These are phyloP conservation scores for Boletus pseudo-olivaceus DNA, from an alignment of 768 basidiomycete species.

Conservation along the genomic window DNA sequence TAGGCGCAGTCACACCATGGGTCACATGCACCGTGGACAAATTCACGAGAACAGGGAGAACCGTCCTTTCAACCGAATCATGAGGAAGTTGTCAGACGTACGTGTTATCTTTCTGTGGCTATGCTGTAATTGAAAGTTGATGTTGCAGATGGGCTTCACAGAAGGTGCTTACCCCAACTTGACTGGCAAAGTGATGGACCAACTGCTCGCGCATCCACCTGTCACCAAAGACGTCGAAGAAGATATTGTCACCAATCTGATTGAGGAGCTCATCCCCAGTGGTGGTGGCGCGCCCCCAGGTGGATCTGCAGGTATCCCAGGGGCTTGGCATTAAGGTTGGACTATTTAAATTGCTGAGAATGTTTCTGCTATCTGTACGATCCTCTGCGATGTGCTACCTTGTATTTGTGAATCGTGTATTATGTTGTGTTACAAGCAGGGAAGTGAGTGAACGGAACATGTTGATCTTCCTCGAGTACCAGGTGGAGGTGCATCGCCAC, in stretches of 20 bases:
- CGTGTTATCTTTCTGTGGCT: constrained; percentile 23
- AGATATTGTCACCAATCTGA: constrained; percentile 58
- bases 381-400: neutral
- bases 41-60: constrained; percentile 24
- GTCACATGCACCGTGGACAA: constrained; percentile 23
- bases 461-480: neutral
- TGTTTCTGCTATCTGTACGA: constrained; percentile 14
- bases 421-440: neutral
- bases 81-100: constrained; percentile 61
- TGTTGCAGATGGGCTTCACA: constrained; percentile 69
- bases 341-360: neutral
- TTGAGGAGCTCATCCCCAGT: constrained; percentile 54
- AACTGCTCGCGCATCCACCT: constrained; percentile 40
- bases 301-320: constrained; percentile 38
- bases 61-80: constrained; percentile 49
- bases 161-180: constrained; percentile 53
- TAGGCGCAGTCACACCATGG: constrained; percentile 35
- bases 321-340: constrained; percentile 41
- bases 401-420: neutral
- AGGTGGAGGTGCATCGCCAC: neutral
- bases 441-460: no score
- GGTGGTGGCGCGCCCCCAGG: constrained; percentile 38
- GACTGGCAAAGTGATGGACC: constrained; percentile 45
- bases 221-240: constrained; percentile 58
- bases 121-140: constrained; percentile 9